Evolutionary conservation across 192 early-diverging fungal species (phyloP), one percentile per base, ranked within the genome.

Genomic region (Rhizophagus clarus): DNA sequence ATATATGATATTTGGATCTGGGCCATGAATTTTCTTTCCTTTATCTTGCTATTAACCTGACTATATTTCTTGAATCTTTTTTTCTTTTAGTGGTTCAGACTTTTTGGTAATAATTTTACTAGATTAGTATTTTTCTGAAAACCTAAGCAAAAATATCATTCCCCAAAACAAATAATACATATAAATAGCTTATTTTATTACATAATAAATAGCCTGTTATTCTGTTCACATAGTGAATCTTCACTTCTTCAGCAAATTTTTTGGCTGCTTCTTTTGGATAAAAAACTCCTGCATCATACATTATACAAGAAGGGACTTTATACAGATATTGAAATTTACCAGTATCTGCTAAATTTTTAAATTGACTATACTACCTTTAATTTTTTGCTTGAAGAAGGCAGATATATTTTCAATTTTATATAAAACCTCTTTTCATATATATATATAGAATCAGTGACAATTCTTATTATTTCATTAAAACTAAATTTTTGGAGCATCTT

Each of bases 1-100:
- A 9, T 72, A 72, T 72, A 72, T 22, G 24, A 72, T 22, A 72
- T 72, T 45, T n/a, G 70, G 37, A 47, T 45, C 70, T 72, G 40
- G 70, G 2, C 40, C 22, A 72, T 72, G 14, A 45, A 72, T 72
- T 15, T 72, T 70, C 5, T 72, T 22, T 24, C 40, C 70, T 45
- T 72, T 72, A 72, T 72, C 22, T 47, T 2, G 40, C 70, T 22
- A 72, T 72, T 72, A 42, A 2, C 40, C 40, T 22, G 70, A 34
- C 17, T 72, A 42, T n/a, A 72, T 72, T 72, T 72, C 40, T 71
- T 17, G 69, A 71, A 71, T 45, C 20, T 24, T 34, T 45, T 72
- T 42, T 47, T 4, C 17, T 37, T 32, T 32, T 32, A 3, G 32
- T 32, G 3, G 32, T 3, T 32, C 3, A 32, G 32, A 32, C 32